A percentile compares a stretch with the other conserved stretches of the same genome.
phyloP scores from a whole-genome alignment of 2,329 filamentous ascomycete species.

The Rhinocladiella similis region DNA sequence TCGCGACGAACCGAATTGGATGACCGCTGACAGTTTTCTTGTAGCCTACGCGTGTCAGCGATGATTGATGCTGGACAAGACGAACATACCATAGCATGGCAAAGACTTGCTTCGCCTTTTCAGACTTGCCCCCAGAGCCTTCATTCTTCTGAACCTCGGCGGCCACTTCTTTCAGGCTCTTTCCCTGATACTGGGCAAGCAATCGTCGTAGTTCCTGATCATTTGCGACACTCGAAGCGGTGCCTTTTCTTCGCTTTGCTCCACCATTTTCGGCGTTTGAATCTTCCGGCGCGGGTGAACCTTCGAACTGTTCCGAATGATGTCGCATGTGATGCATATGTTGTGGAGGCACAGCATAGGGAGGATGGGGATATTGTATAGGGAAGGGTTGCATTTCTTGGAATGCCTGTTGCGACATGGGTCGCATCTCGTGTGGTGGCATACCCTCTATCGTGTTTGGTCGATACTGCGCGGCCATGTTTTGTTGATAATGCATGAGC shows the following conservation, averaged over 20 bases:
- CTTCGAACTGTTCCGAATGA: conserved; percentile 34
- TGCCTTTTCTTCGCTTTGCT: conserved; percentile 45
- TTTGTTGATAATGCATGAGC: conserved; percentile 26
- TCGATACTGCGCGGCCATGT: conserved; percentile 20
- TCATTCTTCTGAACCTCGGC: conserved; percentile 51
- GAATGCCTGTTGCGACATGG: conserved; percentile 26
- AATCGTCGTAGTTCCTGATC: conserved; percentile 51
- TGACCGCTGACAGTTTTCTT: conserved; percentile 48
- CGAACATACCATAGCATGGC: conserved; percentile 52
- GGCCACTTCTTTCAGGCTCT: conserved; percentile 48
- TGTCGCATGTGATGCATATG: conserved; percentile 34
- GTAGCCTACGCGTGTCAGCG: conserved; percentile 39
- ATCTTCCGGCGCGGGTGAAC: conserved; percentile 42
- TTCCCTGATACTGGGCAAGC: conserved; percentile 48
- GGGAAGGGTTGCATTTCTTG: conserved; percentile 36
- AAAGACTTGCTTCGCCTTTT: conserved; percentile 54
- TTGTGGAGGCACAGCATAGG: conserved; percentile 38
- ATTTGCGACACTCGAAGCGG: conserved; percentile 49
- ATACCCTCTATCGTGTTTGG: conserved; percentile 20
- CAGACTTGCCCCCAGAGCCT: conserved; percentile 49
- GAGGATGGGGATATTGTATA: conserved; percentile 40
- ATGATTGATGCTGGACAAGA: too few relatives aligned
- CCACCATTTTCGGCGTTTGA: conserved; percentile 43
- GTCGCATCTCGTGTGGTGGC: conserved; percentile 28
- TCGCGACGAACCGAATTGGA: conserved; percentile 79